Percentiles rank a stretch among this genome's conserved stretches.
phyloP scores from a whole-genome alignment of 2,329 filamentous ascomycete genomes.

The Mycocentrospora acerina region DNA sequence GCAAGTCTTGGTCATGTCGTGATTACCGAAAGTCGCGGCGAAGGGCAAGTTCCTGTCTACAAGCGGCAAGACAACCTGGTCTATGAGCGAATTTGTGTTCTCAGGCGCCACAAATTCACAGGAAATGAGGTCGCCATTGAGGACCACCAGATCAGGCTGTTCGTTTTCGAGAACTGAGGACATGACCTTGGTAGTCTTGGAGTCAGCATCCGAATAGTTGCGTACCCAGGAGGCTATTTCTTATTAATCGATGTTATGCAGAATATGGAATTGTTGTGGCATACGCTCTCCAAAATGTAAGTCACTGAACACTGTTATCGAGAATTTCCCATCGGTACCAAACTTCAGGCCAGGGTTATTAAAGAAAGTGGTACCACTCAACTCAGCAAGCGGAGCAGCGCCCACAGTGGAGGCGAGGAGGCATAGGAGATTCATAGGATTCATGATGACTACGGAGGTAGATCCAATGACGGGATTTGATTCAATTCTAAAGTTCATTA shows the following conservation, averaged over 20 bases:
- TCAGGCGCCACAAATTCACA: slow-evolving; percentile 52
- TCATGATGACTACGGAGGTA: slow-evolving; percentile 19
- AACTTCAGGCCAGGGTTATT: slow-evolving; percentile 30
- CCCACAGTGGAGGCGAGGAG: slow-evolving; percentile 7
- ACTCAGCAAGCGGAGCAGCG: slow-evolving; percentile 6
- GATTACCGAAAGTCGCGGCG: slow-evolving; percentile 72
- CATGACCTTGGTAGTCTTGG: slow-evolving; percentile 60
- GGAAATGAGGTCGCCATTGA: slow-evolving; percentile 72
- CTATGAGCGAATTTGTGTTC: slow-evolving; percentile 20
- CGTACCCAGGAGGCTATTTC: slow-evolving; percentile 9
- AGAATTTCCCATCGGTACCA: slow-evolving; percentile 43
- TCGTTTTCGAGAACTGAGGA: slow-evolving; percentile 60
- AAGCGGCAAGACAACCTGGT: slow-evolving; percentile 46
- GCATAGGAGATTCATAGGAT: slow-evolving; percentile 12
- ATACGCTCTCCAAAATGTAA: slow-evolving; percentile 70
- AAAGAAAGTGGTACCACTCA: slow-evolving; percentile 2
- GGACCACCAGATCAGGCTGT: slow-evolving; percentile 60
- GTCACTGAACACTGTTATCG: slow-evolving; percentile 65
- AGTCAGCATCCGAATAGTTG: slow-evolving; percentile 51
- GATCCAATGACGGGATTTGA: slow-evolving; percentile 12
- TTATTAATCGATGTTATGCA: slow-evolving; percentile 3
- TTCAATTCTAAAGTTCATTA: slow-evolving; percentile 5
- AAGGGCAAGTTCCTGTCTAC: slow-evolving; percentile 58
- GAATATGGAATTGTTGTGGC: slow-evolving; percentile 31
- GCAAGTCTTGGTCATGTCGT: slow-evolving; percentile 52